Evolutionary conservation across 495 filamentous ascomycete genomes (phyloP), one percentile per base, ranked within the genome.

Genomic region (Xylaria cubensis): DNA sequence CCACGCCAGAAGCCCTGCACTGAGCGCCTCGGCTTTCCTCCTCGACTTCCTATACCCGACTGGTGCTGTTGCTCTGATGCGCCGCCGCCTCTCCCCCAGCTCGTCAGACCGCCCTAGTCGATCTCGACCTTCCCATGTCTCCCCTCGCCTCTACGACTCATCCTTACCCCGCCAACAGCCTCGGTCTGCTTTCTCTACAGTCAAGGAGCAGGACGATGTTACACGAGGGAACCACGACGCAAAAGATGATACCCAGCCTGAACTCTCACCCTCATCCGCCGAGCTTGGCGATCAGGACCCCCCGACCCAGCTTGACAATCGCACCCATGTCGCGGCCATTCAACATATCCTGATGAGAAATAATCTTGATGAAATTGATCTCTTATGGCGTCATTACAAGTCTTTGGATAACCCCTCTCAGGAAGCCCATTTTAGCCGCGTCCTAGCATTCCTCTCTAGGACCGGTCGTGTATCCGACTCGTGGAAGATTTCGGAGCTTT

Each of bases 11-110:
- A 58, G 70, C 17, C 76, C 78, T 3, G 51, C 78, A 12, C 74
- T 82, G 70, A 82, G 64, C 32, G 81, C 82, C 44, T 85, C 84
- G 5, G 50, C 79, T 1, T 81, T 84, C 41, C 82, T 90, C 48
- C 81, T 92, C 72, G 90, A 91, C 74, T 91, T 92, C 70, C 78
- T 92, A 17, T 91, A 91, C 70, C 90, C 90, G 10, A 80, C 77
- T 29, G 83, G 85, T 8, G 84, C 89, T 13, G 67, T 87, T 21
- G 81, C 84, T n/a, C 77, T 86, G 41, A 74, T 90, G 56, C 83
- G 84, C 56, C 80, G 82, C 29, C 72, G 82, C 44, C 69, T 83
- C 12, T 75, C 71, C 4, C 73, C 75, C 17, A 24, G 55, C 24
- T 67, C 71, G 15, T 5, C 59, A n/a, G 63, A 24, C 21, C 68